Evolutionary conservation across 2,329 filamentous ascomycete species (phyloP).

Genomic region (Talaromyces pinophilus): DNA sequence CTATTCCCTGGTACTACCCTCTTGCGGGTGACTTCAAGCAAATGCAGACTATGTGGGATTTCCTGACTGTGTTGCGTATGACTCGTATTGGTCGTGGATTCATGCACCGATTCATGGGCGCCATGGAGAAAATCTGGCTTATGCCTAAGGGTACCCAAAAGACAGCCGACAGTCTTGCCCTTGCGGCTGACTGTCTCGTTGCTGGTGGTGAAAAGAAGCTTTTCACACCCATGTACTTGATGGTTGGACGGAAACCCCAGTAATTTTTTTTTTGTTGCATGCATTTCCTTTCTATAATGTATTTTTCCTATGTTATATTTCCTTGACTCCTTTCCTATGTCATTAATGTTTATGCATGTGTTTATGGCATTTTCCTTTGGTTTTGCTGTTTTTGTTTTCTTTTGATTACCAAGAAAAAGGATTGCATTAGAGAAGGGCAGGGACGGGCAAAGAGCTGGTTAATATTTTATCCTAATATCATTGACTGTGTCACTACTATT

Average conservation of each 20-base stretch:
- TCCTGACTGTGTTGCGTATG: conserved; percentile 84
- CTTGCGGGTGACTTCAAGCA: conserved; percentile 82
- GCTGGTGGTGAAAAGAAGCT: conserved; percentile 83
- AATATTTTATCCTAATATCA: conserved; percentile 6
- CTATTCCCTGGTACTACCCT: conserved; percentile 91
- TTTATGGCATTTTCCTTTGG: conserved; percentile 11
- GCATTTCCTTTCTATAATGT: conserved; percentile 16
- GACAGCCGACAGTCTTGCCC: conserved; percentile 85
- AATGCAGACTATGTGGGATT: conserved; percentile 74
- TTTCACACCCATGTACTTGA: conserved; percentile 99
- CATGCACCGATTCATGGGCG: conserved; percentile 74
- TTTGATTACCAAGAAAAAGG: conserved; percentile 14
- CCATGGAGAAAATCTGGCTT: conserved; percentile 71
- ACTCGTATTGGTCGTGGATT: conserved; percentile 76
- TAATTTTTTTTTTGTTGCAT: conserved; percentile 25
- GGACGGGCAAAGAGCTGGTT: neutral
- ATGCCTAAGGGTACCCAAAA: conserved; percentile 85
- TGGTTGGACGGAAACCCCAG: conserved; percentile 84
- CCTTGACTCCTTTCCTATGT: conserved; percentile 6
- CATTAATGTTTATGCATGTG: conserved; percentile 19
- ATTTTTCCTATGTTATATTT: conserved; percentile 11
- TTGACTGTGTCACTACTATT: conserved; percentile 9
- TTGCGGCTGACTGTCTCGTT: conserved; percentile 81
- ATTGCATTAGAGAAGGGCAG: conserved; percentile 10
- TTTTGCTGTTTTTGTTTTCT: neutral